Evolutionary conservation across 2,329 filamentous ascomycete species (phyloP).

Genomic region (Reticulascus tulasneorum): DNA sequence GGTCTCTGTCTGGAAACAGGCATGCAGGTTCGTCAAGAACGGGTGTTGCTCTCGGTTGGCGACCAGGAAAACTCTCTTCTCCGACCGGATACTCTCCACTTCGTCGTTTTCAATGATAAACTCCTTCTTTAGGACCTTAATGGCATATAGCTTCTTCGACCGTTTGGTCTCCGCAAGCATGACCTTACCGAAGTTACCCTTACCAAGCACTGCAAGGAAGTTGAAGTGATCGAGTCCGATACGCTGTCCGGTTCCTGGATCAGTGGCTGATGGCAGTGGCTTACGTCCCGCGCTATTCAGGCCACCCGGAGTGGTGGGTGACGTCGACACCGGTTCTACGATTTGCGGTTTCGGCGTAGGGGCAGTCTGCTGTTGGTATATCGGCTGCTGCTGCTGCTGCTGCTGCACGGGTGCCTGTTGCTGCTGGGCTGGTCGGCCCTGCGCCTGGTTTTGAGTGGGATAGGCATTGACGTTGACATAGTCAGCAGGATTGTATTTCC

Average conservation of each 20-base stretch:
- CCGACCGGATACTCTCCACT: constrained; percentile 94
- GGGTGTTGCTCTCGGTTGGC: constrained; percentile 96
- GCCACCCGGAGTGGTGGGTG: constrained; percentile 22
- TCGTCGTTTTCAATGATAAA: constrained; percentile 99
- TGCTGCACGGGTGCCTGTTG: constrained; percentile 22
- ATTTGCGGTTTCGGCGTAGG: constrained; percentile 15
- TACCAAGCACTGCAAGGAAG: constrained; percentile 94
- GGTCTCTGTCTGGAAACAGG: constrained; percentile 98
- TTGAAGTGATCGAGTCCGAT: constrained; percentile 99
- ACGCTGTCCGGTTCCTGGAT: constrained; percentile 70
- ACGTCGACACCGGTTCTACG: constrained; percentile 29
- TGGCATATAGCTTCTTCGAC: constrained; percentile 88
- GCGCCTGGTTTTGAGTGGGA: constrained; percentile 28
- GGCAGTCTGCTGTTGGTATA: constrained; percentile 24
- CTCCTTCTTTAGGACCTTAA: constrained; percentile 99
- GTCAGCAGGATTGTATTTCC: constrained; percentile 73
- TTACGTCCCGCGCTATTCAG: constrained; percentile 35
- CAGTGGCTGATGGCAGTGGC: constrained; percentile 65
- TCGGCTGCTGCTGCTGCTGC: constrained; percentile 29
- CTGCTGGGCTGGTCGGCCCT: too few species aligned
- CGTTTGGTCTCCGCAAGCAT: constrained; percentile 98
- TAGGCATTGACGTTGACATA: constrained; percentile 63
- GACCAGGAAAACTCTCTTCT: constrained; percentile 95
- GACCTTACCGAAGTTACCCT: constrained; percentile 99
- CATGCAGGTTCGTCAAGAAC: constrained; percentile 90